These are phyloP conservation scores for Phialocephala sp. DNA, from an alignment of 2,329 filamentous ascomycete genomes.

Conservation along the genomic window DNA sequence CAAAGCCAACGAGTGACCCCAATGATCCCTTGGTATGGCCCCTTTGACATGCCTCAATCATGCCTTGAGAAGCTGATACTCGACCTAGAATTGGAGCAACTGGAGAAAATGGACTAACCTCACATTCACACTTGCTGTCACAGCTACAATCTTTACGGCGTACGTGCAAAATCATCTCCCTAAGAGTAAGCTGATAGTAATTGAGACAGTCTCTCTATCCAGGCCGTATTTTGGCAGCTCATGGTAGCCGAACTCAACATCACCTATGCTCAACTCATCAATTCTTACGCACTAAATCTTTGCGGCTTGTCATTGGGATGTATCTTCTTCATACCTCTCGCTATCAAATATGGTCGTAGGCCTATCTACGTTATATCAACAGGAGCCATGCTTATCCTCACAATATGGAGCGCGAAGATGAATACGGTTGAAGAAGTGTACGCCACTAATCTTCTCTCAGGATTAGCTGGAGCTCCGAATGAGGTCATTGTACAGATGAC, in stretches of 20 bases:
- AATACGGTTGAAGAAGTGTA: background rate
- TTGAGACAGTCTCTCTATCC: background rate
- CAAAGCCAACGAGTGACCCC: background rate
- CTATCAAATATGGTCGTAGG: background rate
- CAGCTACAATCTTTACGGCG: background rate
- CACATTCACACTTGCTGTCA: background rate
- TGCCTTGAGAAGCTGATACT: background rate
- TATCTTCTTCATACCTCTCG: background rate
- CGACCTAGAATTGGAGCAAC: background rate
- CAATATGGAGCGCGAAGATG: background rate
- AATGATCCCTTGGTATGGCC: background rate
- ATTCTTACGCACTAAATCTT: background rate
- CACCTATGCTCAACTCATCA: background rate
- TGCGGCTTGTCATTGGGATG: background rate
- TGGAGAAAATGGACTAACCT: background rate
- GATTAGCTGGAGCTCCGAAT: background rate
- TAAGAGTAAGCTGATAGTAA: background rate
- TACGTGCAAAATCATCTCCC: background rate
- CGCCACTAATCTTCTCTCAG: background rate
- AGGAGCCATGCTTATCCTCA: background rate
- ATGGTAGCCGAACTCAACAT: background rate
- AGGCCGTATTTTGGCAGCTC: background rate
- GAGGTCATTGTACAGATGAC: background rate
- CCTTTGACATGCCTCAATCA: background rate
- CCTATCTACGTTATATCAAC: background rate